Conservation (phyloP, 129 eudicot genomes). For the Smallanthus sonchifolius region DNA sequence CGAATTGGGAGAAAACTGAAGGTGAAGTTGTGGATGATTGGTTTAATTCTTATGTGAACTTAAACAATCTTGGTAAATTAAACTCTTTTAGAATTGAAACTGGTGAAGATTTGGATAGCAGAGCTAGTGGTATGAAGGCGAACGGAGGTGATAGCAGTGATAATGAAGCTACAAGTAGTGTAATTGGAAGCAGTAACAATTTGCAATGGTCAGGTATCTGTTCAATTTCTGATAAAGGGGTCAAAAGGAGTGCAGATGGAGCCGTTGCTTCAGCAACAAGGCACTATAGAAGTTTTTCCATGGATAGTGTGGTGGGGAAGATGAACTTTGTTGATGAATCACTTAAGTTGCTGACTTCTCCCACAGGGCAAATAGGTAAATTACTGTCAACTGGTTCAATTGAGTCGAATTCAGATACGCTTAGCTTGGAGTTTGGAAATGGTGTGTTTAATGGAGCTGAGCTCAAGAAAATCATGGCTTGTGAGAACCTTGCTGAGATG, state of each 20-base stretch:
- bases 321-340: constrained; percentile 71
- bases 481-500: constrained; percentile 90
- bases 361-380: constrained; percentile 44
- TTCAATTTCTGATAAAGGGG: constrained; percentile 41
- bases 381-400: constrained; percentile 44
- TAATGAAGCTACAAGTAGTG: constrained; percentile 85
- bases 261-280: constrained; percentile 57
- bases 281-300: constrained; percentile 83
- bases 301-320: constrained; percentile 84
- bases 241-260: constrained; percentile 68
- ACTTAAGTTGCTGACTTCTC: constrained; percentile 67
- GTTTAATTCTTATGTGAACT: constrained; percentile 50
- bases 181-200: constrained; percentile 61
- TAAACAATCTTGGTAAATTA: constrained; percentile 66
- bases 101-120: constrained; percentile 1
- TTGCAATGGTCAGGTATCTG: constrained; percentile 27
- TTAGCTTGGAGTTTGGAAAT: constrained; percentile 79
- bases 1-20: constrained; percentile 53
- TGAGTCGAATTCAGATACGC: constrained; percentile 44
- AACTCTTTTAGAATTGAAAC: constrained; percentile 60
- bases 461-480: constrained; percentile 90
- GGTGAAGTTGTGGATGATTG: constrained; percentile 79
- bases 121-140: not conserved
- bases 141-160: constrained; percentile 76
- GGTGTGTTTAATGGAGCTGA: constrained; percentile 81